Percentiles rank a stretch among this genome's conserved stretches.
Conservation (phyloP, 2,329 filamentous ascomycete genomes). For the Curvularia eragrostidis region DNA sequence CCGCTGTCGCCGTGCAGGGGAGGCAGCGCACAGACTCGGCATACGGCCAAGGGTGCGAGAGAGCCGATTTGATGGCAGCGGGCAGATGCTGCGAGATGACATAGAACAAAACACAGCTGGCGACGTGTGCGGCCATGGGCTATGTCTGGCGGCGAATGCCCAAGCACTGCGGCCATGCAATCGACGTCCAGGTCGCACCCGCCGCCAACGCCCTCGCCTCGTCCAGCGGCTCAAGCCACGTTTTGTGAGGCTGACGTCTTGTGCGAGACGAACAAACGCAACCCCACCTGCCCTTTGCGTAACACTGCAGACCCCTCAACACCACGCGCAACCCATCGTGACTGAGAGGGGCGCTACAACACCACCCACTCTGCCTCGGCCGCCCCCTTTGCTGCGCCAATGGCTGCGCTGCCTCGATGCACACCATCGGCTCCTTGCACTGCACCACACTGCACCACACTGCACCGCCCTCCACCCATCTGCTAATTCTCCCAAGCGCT, state of each 20-base stretch:
- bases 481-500: neutral
- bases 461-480: neutral
- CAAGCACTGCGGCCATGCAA: neutral
- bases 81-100: constrained; percentile 30
- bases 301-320: constrained; percentile 42
- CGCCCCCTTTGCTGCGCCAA: neutral
- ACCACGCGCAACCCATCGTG: constrained; percentile 34
- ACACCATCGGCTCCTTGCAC: constrained; percentile 1
- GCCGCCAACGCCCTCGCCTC: neutral
- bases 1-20: constrained; percentile 15
- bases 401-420: neutral
- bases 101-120: constrained; percentile 9
- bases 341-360: constrained; percentile 11
- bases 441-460: too few relatives aligned
- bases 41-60: neutral
- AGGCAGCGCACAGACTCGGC: constrained; percentile 25
- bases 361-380: neutral
- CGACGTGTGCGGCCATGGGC: constrained; percentile 4
- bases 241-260: constrained; percentile 14
- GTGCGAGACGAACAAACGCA: constrained; percentile 3
- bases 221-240: constrained; percentile 22
- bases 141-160: constrained; percentile 2
- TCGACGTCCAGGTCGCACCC: too few relatives aligned
- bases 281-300: constrained; percentile 42
- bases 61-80: too few relatives aligned